Evolutionary conservation across 805 yeast species (phyloP), one percentile per base, ranked within the genome.

Genomic region (Kluyveromyces aestuarii): DNA sequence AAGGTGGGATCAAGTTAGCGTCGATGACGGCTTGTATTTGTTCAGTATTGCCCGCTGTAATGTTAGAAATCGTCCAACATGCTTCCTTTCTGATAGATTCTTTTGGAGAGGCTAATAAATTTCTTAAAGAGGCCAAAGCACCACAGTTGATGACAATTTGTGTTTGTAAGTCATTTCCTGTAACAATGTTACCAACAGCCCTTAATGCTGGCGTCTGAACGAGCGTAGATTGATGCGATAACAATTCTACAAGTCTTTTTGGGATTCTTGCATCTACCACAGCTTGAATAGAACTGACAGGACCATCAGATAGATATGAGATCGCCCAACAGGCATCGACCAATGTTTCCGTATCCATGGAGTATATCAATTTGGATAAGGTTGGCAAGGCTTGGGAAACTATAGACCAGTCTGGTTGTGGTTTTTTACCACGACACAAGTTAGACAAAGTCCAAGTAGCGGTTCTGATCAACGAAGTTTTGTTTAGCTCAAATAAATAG

Each of bases 291-390:
- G 96, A 90, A 61, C 86, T 90, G 55, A 86, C 74, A 33, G 95
- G 80, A 33, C 99, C 99, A 68, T 93, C 99, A 47, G 93, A 82
- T 50, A 93, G 71, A 67, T 93, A 93, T 1, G 96, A 87, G 48
- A 93, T 89, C 13, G 98, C 97, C 99, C 99, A 93, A 72, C 97
- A 88, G 38, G 99, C 96, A 68, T 93, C 99, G 54, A 89, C 87
- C 62, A 93, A 74, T 33, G 96, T 90, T 72, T 93, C 99, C 40
- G 84, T 82, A 66, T 93, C 99, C 54, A 84, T 78, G 11, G 96
- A 86, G 66, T 84, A 93, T 57, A 93, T 86, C 57, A 93, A 76
- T 70, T 88, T 87, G 45, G 97, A 87, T 64, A 93, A 76, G 14
- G 95, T 86, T 53, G 98, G 98, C 59, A 91, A 75, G 39, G 96